Percentiles rank a stretch among this genome's conserved stretches.
Conservation (phyloP, 495 filamentous ascomycete genomes). For the Hyphodiscus hymeniophilus region DNA sequence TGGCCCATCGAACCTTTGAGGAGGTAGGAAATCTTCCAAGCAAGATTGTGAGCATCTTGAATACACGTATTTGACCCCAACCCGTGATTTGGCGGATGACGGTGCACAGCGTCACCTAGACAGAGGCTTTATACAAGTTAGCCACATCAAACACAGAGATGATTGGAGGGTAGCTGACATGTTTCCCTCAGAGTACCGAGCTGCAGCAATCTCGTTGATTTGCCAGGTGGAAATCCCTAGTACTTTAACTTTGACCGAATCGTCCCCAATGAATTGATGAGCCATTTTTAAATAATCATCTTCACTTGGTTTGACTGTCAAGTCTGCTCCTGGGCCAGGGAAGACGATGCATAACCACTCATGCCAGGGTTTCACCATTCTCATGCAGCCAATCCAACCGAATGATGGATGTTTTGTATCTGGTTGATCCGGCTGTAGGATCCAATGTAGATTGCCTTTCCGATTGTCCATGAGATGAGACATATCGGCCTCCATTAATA, state of each 20-base stretch:
- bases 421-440: not conserved
- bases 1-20: no score
- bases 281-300: not conserved
- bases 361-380: not conserved
- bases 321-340: not conserved
- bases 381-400: not conserved
- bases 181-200: not conserved
- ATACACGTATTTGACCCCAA: conserved; percentile 38
- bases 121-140: conserved; percentile 30
- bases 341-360: not conserved
- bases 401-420: not conserved
- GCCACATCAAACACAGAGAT: not conserved
- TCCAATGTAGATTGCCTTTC: not conserved
- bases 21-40: not conserved
- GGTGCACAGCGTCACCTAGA: conserved; percentile 40
- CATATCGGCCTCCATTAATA: not conserved
- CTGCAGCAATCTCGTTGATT: not conserved
- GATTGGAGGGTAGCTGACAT: not conserved
- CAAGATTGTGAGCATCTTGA: not conserved
- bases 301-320: not conserved
- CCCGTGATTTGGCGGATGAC: conserved; percentile 35
- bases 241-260: not conserved
- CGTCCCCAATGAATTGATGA: not conserved
- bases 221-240: not conserved
- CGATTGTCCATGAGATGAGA: not conserved